phyloP scores from a whole-genome alignment of 805 yeast species.

The Komagataella ulmi region DNA sequence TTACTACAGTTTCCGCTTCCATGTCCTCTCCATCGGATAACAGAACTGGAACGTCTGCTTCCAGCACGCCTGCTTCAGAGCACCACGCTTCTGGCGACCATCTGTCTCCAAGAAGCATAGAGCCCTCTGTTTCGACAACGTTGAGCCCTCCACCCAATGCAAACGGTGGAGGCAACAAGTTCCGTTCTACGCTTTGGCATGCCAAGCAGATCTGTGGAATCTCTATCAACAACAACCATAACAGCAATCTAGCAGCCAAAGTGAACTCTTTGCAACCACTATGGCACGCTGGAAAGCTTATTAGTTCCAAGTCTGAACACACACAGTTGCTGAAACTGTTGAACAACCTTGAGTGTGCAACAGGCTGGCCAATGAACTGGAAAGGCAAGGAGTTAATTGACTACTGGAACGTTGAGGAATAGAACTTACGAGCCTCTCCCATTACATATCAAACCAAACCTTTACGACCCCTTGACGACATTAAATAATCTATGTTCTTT shows the following conservation, averaged over 20 bases:
- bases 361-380: slow-evolving; percentile 11
- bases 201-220: slow-evolving; percentile 25
- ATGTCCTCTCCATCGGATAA: neutral
- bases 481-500: neutral
- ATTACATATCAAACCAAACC: neutral
- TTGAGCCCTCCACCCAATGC: neutral
- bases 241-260: slow-evolving; percentile 10
- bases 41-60: neutral
- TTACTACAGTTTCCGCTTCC: neutral
- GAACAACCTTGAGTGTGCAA: slow-evolving; percentile 10
- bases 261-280: slow-evolving; percentile 14
- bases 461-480: neutral
- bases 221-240: slow-evolving; percentile 8
- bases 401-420: slow-evolving; percentile 9
- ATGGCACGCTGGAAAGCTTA: slow-evolving; percentile 13
- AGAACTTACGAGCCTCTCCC: neutral
- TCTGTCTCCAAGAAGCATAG: neutral
- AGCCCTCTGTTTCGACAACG: neutral
- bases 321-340: slow-evolving; percentile 9
- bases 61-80: slow-evolving; percentile 1
- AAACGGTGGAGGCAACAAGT: neutral
- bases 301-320: slow-evolving; percentile 13
- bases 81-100: neutral
- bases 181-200: slow-evolving; percentile 22
- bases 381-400: slow-evolving; percentile 11